These are phyloP conservation scores for Cytospora paraplurivora DNA, from an alignment of 2,329 filamentous ascomycete genomes.

Conservation along the genomic window DNA sequence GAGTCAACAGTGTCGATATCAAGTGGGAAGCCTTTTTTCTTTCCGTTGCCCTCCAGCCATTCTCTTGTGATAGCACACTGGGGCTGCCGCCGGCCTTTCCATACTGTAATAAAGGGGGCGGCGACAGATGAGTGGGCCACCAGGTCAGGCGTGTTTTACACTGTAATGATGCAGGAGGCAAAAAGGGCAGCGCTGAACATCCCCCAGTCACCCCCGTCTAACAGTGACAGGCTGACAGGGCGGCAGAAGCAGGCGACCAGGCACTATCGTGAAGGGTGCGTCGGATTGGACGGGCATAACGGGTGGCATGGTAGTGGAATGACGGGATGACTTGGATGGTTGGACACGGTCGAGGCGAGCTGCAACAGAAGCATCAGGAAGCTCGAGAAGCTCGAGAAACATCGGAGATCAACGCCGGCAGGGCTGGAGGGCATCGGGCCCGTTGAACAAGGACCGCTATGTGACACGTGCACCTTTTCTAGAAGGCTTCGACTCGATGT, in stretches of 20 bases:
- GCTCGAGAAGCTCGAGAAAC: conserved; percentile 26
- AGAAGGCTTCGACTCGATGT: conserved; percentile 28
- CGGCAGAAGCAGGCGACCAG: conserved; percentile 17
- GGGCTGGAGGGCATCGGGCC: conserved; percentile 7
- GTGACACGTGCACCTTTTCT: conserved; percentile 27
- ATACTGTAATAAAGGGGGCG: conserved; percentile 16
- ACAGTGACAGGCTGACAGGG: conserved; percentile 4
- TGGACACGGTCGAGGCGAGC: conserved; percentile 22
- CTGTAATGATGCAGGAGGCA: conserved; percentile 11
- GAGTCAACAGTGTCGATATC: conserved; percentile 2
- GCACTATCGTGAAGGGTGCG: conserved; percentile 11
- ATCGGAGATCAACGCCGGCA: conserved; percentile 11
- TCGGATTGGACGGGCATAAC: conserved; percentile 8
- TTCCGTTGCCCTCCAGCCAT: too few species aligned
- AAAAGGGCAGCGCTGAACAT: conserved; percentile 11
- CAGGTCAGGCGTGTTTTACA: conserved; percentile 3
- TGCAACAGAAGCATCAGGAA: conserved; percentile 29
- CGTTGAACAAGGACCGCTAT: conserved; percentile 11
- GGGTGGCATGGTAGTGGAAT: conserved; percentile 8
- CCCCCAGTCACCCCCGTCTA: not conserved
- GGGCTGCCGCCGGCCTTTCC: not conserved
- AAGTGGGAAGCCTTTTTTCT: not conserved
- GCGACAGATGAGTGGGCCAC: conserved; percentile 20
- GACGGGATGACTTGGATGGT: conserved; percentile 10
- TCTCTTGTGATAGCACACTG: not conserved